phyloP scores from a whole-genome alignment of 2,329 filamentous ascomycete species.

The Xylariales sp. region DNA sequence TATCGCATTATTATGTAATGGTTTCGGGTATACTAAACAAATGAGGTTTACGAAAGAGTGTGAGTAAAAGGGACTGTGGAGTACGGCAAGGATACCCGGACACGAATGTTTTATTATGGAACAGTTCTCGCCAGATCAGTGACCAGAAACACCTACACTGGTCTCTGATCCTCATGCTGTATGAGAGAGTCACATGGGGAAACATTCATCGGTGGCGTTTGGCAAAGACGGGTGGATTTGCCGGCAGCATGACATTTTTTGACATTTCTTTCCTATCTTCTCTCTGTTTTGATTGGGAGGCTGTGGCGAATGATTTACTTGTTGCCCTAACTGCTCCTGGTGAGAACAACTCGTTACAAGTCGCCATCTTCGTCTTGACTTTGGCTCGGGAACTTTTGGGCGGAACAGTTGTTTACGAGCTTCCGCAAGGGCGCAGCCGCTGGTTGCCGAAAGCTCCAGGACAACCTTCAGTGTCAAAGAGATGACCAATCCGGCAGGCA shows the following conservation, averaged over 20 bases:
- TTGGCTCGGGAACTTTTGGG: constrained; percentile 41
- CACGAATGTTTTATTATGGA: constrained; percentile 45
- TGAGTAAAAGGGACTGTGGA: constrained; percentile 39
- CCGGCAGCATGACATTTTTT: constrained; percentile 42
- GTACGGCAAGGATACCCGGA: constrained; percentile 49
- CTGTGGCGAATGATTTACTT: constrained; percentile 42
- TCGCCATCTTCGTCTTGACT: constrained; percentile 40
- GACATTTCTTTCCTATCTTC: constrained; percentile 38
- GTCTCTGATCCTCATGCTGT: constrained; percentile 30
- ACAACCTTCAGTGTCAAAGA: constrained; percentile 7
- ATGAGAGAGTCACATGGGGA: constrained; percentile 43
- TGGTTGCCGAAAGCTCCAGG: constrained; percentile 8
- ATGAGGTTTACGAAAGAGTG: constrained; percentile 40
- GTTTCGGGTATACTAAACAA: constrained; percentile 48
- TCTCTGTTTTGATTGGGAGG: constrained; percentile 29
- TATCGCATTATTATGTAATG: constrained; percentile 37
- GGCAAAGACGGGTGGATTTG: constrained; percentile 47
- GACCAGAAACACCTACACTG: constrained; percentile 34
- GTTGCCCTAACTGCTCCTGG: constrained; percentile 42
- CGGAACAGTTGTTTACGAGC: constrained; percentile 45
- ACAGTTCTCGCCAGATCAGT: constrained; percentile 39
- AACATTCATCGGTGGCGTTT: constrained; percentile 47
- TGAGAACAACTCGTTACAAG: constrained; percentile 43
- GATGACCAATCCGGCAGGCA: constrained; percentile 10
- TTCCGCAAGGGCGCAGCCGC: constrained; percentile 29